Evolutionary conservation across 768 basidiomycete species (phyloP).

Genomic region (Trametes punicea): DNA sequence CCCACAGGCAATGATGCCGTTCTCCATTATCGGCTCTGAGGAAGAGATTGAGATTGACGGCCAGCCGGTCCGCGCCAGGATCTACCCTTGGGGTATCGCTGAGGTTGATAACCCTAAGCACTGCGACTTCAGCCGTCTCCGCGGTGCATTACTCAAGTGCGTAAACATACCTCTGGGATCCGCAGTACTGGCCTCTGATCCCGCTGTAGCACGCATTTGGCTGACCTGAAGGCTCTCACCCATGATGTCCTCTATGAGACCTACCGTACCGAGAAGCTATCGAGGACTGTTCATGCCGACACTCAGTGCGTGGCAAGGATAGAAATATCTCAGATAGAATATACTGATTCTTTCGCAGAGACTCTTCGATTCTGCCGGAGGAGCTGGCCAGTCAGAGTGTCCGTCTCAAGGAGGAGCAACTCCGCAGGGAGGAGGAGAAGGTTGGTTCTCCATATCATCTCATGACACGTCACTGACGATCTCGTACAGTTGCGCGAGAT

Average conservation of each 20-base stretch:
- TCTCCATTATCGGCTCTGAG: constrained; percentile 96
- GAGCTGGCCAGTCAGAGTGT: constrained; percentile 96
- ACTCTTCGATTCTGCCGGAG: constrained; percentile 90
- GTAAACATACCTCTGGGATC: constrained; percentile 20
- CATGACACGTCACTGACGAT: background rate
- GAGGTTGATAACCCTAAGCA: constrained; percentile 99
- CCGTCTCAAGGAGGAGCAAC: constrained; percentile 97
- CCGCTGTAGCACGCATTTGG: constrained; percentile 78
- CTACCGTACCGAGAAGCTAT: constrained; percentile 96
- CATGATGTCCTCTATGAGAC: constrained; percentile 95
- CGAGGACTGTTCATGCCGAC: constrained; percentile 81
- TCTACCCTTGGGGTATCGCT: constrained; percentile 98
- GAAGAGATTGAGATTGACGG: constrained; percentile 95
- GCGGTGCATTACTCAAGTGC: constrained; percentile 88
- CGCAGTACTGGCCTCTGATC: background rate
- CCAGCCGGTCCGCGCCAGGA: constrained; percentile 84
- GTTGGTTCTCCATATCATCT: constrained; percentile 35
- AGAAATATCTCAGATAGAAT: background rate
- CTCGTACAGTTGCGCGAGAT: constrained; percentile 80
- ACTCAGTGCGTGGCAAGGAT: constrained; percentile 48
- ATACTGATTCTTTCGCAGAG: constrained; percentile 43
- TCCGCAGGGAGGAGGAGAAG: constrained; percentile 96
- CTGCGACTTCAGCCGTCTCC: constrained; percentile 94
- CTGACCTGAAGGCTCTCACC: constrained; percentile 90
- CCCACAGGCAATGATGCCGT: constrained; percentile 81